phyloP scores from a whole-genome alignment of 176 grass and related monocot species.

The Calamus simplicifolius region DNA sequence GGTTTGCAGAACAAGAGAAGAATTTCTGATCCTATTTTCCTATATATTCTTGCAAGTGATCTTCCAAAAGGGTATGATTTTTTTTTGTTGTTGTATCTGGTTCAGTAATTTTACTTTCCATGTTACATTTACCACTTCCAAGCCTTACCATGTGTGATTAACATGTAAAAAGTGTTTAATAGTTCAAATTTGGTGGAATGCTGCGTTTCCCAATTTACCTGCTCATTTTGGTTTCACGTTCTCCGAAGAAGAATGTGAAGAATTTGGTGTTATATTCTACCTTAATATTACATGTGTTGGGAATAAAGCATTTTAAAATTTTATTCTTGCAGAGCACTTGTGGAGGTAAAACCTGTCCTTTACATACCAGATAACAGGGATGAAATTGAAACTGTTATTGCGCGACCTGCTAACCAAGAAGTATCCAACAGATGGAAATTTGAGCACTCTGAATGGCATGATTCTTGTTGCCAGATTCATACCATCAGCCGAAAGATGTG shows the following conservation, averaged over 20 bases:
- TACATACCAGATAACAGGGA: slow-evolving; percentile 37
- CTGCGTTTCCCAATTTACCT: no score
- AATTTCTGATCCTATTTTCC: slow-evolving; percentile 36
- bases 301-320: no score
- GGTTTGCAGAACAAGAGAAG: slow-evolving; percentile 25
- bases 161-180: no score
- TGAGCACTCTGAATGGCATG: slow-evolving; percentile 26
- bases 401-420: slow-evolving; percentile 19
- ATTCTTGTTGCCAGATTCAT: slow-evolving; percentile 44
- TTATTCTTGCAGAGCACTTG: slow-evolving; percentile 46
- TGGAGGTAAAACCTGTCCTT: slow-evolving; percentile 76
- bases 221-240: no score
- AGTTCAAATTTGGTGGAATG: no score
- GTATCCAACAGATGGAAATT: slow-evolving; percentile 20
- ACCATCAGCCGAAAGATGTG: slow-evolving; percentile 42
- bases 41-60: slow-evolving; percentile 71
- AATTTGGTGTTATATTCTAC: no score
- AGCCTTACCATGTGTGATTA: no score
- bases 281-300: no score
- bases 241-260: no score
- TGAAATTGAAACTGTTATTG: slow-evolving; percentile 19
- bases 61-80: slow-evolving; percentile 78
- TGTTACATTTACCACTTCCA: no score
- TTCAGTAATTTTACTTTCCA: no score
- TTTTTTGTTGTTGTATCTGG: neutral